A percentile compares a stretch with the other conserved stretches of the same genome.
Conservation (phyloP, 352 stramenopile species). For the Globisporangium uncinulatum region DNA sequence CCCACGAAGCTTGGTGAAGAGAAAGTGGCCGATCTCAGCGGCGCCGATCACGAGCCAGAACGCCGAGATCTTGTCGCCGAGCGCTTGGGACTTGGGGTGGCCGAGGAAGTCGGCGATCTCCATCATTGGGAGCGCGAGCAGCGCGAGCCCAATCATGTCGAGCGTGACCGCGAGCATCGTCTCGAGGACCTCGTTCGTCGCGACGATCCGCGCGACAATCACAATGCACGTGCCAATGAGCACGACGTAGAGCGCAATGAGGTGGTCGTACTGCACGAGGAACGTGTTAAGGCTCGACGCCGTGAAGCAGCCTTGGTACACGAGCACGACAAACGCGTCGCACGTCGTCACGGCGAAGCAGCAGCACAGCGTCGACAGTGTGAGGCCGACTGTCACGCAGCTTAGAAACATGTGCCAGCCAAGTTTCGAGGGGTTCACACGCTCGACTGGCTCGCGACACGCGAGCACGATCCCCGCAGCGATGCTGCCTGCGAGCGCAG, state of each 20-base stretch:
- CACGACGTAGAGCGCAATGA: conserved; percentile 44
- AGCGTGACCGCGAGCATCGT: conserved; percentile 46
- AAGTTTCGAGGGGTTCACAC: conserved; percentile 5
- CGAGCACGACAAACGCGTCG: conserved; percentile 35
- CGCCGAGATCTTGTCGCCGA: conserved; percentile 29
- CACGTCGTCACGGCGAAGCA: conserved; percentile 32
- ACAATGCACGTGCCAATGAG: conserved; percentile 39
- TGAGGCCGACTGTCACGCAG: conserved; percentile 19
- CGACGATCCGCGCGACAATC: conserved; percentile 50
- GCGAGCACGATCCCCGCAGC: conserved; percentile 11
- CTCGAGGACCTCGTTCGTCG: conserved; percentile 48
- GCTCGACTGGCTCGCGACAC: conserved; percentile 11
- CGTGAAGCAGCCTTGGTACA: conserved; percentile 49
- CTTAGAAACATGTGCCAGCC: conserved; percentile 24
- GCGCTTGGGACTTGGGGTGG: conserved; percentile 27
- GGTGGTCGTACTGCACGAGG: conserved; percentile 37
- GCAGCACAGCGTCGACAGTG: conserved; percentile 26
- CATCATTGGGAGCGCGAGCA: conserved; percentile 60
- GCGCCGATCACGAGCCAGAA: conserved; percentile 46
- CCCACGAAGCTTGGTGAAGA: conserved; percentile 13
- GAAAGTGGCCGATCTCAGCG: conserved; percentile 25
- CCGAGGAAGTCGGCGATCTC: conserved; percentile 50
- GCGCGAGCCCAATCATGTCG: conserved; percentile 48
- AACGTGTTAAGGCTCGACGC: conserved; percentile 59
- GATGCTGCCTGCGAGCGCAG: conserved; percentile 7